Conservation (phyloP, 352 stramenopile genomes). For the Phytophthora hibernalis region DNA sequence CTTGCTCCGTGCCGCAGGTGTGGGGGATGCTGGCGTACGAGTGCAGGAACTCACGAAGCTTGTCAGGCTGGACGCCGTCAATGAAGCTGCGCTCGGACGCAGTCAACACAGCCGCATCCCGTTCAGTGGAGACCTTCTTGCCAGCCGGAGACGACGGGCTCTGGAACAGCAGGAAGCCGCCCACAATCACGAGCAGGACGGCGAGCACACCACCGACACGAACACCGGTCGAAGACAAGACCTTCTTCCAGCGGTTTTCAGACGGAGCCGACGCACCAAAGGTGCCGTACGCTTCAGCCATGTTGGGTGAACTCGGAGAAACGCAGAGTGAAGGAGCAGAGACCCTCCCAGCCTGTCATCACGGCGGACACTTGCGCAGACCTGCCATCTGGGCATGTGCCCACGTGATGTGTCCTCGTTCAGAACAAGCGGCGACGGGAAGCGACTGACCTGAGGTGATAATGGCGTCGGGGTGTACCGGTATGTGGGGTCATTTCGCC, state of each 20-base stretch:
- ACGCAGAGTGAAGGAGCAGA: conserved; percentile 23
- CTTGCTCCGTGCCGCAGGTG: conserved; percentile 13
- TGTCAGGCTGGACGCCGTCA: conserved; percentile 26
- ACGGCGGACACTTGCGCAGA: conserved; percentile 10
- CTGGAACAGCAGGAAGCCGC: conserved; percentile 30
- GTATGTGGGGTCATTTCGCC: not conserved
- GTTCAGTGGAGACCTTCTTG: conserved; percentile 21
- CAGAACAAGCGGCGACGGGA: conserved; percentile 11
- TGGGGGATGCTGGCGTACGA: conserved; percentile 40
- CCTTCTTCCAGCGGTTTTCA: conserved; percentile 20
- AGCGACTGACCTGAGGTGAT: not conserved
- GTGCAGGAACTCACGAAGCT: conserved; percentile 30
- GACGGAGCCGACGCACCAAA: conserved; percentile 17
- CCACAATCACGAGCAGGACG: conserved; percentile 28
- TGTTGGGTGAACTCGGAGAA: conserved; percentile 15
- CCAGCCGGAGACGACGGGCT: conserved; percentile 13
- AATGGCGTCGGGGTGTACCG: not conserved
- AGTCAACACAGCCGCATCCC: conserved; percentile 18
- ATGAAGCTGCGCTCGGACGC: conserved; percentile 26
- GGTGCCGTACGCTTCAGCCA: conserved; percentile 38
- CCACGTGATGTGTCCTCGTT: conserved; percentile 35
- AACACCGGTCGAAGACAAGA: conserved; percentile 19
- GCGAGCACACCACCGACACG: conserved; percentile 20
- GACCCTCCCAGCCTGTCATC: conserved; percentile 4
- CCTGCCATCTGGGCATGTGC: conserved; percentile 22